Evolutionary conservation across 441 rosid genomes (phyloP), one percentile per base, ranked within the genome.

Genomic region (Manihot esculenta): DNA sequence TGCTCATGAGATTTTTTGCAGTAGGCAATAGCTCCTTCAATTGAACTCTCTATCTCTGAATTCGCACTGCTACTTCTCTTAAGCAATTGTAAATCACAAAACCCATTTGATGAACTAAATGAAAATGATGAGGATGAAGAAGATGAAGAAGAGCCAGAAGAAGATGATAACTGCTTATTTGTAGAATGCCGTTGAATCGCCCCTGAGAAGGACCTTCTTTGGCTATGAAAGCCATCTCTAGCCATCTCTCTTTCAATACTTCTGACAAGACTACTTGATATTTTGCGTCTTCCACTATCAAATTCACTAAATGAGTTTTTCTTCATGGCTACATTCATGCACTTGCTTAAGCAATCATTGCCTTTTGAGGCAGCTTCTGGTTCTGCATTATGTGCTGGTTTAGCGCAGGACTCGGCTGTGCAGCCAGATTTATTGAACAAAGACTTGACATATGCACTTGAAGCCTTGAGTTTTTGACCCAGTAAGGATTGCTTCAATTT

Each of bases 11-110:
- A 89, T 62, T 75, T 88, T 63, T 91, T 91, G 74, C 98, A 95
- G 75, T 95, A 90, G 82, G 92, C 97, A 76, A 95, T 91, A 5
- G 99, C 99, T 73, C 89, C 98, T 66, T 88, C 88, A 18, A 95
- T 86, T 70, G 92, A 86, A 71, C 80, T 81, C 71, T 93, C 97
- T 9, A 84, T 68, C 79, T 87, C 98, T 4, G 85, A 80, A 70
- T 80, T 85, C 0, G 84, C 85, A 48, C 89, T 87, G 71, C 82
- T 84, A 76, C 91, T 87, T 74, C 91, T 87, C 87, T 78, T 89
- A 21, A 87, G 85, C 60, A 76, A 63, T 72, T 84, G 83, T 20
- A 84, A 68, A 77, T 91, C 91, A 42, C 79, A 74, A 57, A 72
- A 73, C 57, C 84, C 88, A 35, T 79, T 85, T 20, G 91, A 89